phyloP scores from a whole-genome alignment of 2,329 filamentous ascomycete species.

The Pseudogymnoascus sp. region DNA sequence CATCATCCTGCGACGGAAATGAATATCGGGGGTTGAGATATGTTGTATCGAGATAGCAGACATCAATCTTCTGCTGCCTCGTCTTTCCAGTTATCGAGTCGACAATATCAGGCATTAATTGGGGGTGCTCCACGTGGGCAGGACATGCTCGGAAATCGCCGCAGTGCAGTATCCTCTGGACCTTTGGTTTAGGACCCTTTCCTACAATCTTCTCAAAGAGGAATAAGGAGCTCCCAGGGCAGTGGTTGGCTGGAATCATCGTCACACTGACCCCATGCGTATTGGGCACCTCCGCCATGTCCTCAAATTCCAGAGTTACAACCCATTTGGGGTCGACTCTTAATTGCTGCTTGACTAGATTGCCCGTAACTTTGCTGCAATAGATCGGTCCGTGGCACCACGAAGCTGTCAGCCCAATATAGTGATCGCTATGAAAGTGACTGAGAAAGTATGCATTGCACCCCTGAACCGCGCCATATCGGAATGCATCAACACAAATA shows the following conservation, averaged over 20 bases:
- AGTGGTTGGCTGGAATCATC: slow-evolving; percentile 96
- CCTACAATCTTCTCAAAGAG: slow-evolving; percentile 75
- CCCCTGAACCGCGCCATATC: slow-evolving; percentile 86
- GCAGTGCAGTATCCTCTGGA: slow-evolving; percentile 83
- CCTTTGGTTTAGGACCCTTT: slow-evolving; percentile 49
- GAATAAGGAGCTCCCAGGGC: slow-evolving; percentile 88
- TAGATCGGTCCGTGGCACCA: slow-evolving; percentile 96
- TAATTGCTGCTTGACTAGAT: slow-evolving; percentile 79
- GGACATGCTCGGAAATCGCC: slow-evolving; percentile 91
- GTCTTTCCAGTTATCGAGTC: slow-evolving; percentile 64
- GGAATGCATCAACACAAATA: slow-evolving; percentile 92
- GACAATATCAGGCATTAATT: slow-evolving; percentile 66
- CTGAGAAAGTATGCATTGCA: slow-evolving; percentile 94
- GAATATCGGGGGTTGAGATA: slow-evolving; percentile 94
- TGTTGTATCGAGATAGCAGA: slow-evolving; percentile 95
- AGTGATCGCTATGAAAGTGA: slow-evolving; percentile 97
- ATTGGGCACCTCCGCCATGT: slow-evolving; percentile 66
- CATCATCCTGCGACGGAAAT: slow-evolving; percentile 81
- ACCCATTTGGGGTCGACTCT: slow-evolving; percentile 81
- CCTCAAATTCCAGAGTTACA: slow-evolving; percentile 77
- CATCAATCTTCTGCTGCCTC: slow-evolving; percentile 80
- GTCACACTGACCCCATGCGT: slow-evolving; percentile 80
- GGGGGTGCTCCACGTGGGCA: slow-evolving; percentile 72
- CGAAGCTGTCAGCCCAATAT: slow-evolving; percentile 77
- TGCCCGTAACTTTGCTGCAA: slow-evolving; percentile 86